These are phyloP conservation scores for Penicillium sclerotiorum DNA, from an alignment of 2,329 filamentous ascomycete species.

Conservation along the genomic window DNA sequence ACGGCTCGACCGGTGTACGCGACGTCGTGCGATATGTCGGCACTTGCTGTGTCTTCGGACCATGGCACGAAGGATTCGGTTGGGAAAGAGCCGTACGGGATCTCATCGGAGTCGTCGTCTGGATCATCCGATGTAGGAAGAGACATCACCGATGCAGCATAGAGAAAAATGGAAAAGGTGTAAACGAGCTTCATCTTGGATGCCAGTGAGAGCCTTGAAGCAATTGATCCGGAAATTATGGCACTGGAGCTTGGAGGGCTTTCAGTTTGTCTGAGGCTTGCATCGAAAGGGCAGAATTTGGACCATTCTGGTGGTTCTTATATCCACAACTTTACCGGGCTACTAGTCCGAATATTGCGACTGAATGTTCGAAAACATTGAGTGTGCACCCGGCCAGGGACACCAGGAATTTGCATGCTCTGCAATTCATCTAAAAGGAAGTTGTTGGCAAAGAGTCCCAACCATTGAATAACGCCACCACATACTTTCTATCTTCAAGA, in stretches of 20 bases:
- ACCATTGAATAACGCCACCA: not conserved
- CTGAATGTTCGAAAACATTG: too few species aligned
- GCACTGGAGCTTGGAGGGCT: not conserved
- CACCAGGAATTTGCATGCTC: too few species aligned
- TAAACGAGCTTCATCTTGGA: not conserved
- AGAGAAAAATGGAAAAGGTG: not conserved
- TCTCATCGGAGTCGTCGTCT: not conserved
- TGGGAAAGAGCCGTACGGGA: not conserved
- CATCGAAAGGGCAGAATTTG: too few species aligned
- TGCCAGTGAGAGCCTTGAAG: too few species aligned
- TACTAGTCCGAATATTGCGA: too few species aligned
- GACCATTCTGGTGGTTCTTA: too few species aligned
- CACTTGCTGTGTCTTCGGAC: too few species aligned
- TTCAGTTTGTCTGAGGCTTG: too few species aligned
- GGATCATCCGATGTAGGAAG: not conserved
- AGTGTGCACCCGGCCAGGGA: too few species aligned
- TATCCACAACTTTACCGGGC: too few species aligned
- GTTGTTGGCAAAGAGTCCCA: not conserved
- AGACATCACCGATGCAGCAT: not conserved
- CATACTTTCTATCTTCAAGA: too few species aligned
- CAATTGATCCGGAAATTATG: not conserved
- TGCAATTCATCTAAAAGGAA: too few species aligned
- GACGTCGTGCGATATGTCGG: not conserved
- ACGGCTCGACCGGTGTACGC: slow-evolving; percentile 34
- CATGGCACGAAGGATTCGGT: not conserved